Conservation (phyloP, 306 rosid genomes). For the Oxytropis ochrocephala region DNA sequence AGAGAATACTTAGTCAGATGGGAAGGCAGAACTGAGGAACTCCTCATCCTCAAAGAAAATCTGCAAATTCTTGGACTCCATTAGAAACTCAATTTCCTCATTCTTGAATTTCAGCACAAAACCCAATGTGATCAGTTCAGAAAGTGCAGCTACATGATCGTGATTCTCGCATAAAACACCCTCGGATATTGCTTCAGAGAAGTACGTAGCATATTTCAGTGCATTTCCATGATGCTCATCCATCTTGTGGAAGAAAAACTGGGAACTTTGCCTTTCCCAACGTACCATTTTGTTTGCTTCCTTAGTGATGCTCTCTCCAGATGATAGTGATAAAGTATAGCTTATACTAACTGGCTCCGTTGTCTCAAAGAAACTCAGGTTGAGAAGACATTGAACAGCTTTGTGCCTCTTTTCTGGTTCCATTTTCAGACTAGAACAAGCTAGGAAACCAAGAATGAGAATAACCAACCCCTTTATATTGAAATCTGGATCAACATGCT, state of each 20-base stretch:
- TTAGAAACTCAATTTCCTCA: conserved; percentile 41
- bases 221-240: conserved; percentile 22
- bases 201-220: conserved; percentile 52
- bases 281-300: conserved; percentile 33
- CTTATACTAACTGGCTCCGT: conserved; percentile 33
- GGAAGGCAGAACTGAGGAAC: conserved; percentile 43
- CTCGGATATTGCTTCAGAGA: conserved; percentile 48
- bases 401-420: conserved; percentile 46
- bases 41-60: conserved; percentile 55
- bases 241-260: conserved; percentile 36
- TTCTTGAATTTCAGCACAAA: conserved; percentile 47
- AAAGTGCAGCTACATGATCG: conserved; percentile 41
- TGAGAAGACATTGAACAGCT: conserved; percentile 41
- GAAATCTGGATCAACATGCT: conserved; percentile 22
- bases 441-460: conserved; percentile 64
- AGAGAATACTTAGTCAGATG: conserved; percentile 13
- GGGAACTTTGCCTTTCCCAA: conserved; percentile 33
- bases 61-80: conserved; percentile 65
- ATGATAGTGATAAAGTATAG: conserved; percentile 35
- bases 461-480: conserved; percentile 39
- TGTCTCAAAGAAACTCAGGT: conserved; percentile 34
- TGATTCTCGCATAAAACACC: conserved; percentile 45
- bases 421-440: conserved; percentile 45
- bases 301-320: conserved; percentile 27
- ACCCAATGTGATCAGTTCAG: conserved; percentile 59